Percentiles rank a stretch among this genome's conserved stretches.
Conservation (phyloP, 2,329 filamentous ascomycete species). For the Colletotrichum graminicola region DNA sequence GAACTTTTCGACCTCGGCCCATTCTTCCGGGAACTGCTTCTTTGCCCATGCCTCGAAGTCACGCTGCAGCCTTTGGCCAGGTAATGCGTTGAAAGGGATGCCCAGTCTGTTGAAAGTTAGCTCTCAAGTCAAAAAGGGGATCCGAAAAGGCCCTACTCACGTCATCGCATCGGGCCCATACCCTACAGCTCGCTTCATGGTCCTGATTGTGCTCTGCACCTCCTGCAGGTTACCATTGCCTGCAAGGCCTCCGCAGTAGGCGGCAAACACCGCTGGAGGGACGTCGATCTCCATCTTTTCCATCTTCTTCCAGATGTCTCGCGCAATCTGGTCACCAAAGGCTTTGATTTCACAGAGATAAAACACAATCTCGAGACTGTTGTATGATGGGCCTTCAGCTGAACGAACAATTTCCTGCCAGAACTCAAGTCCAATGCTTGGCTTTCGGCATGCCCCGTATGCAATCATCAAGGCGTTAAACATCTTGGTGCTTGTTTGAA, state of each 20-base stretch:
- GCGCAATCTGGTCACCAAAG: constrained; percentile 70
- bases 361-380: constrained; percentile 84
- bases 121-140: not conserved
- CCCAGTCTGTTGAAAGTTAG: constrained; percentile 68
- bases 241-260: constrained; percentile 82
- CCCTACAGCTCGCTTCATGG: constrained; percentile 75
- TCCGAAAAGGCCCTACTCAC: constrained; percentile 63
- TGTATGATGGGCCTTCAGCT: constrained; percentile 87
- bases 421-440: constrained; percentile 77
- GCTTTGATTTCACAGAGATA: constrained; percentile 77
- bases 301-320: constrained; percentile 78
- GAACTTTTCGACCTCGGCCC: constrained; percentile 73
- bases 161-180: constrained; percentile 76
- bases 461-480: constrained; percentile 91
- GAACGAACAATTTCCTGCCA: constrained; percentile 88
- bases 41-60: constrained; percentile 82
- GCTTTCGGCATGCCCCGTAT: constrained; percentile 77
- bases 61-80: constrained; percentile 73
- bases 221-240: constrained; percentile 78
- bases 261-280: constrained; percentile 77
- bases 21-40: constrained; percentile 74
- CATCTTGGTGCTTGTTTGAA: constrained; percentile 81
- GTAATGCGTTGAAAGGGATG: constrained; percentile 80
- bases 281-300: constrained; percentile 82
- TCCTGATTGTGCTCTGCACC: constrained; percentile 73